Base-by-base conservation (phyloP, 345 rosid genomes). In the Hibiscus trionum region DNA sequence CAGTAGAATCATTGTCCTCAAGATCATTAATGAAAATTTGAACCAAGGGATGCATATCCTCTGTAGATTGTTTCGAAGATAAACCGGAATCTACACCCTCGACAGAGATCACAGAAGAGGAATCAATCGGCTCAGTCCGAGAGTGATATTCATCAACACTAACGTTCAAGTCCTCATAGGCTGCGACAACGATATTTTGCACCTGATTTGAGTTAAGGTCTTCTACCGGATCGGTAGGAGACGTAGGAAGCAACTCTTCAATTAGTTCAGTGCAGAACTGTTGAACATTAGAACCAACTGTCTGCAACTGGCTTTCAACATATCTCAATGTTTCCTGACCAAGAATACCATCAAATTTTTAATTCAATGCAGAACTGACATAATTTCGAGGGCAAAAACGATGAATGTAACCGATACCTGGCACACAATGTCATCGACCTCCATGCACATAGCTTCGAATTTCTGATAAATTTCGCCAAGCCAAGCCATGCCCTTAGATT, bases 391-490 rank as follows among this genome's bases (percentile, higher is more conserved):
- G 14, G n/a, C 35, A 65, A 49, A 50, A 37, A 19, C 17, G 35
- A 50, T 11, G 9, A 53, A 62, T 55, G 15, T 24, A 61, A 16
- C 29, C 15, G 17, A 57, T 77, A 84, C 87, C 85, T 76, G 59
- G 29, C 27, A 27, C 68, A 77, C 5, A 5, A 69, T 29, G 27
- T 35, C 82, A 59, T 82, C 82, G 29, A 63, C 75, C 63, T 67
- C 84, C 35, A 71, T n/a, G 44, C 62, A 78, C 58, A 76, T 57
- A 70, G 68, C 72, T 76, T 80, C 85, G 3, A 84, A 56, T 66
- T 77, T 78, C 75, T 53, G 73, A 67, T 56, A 77, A 10, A 78
- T 47, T 52, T 66, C 37, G 53, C 76, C 84, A 19, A 68, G 39
- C 81, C 80, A 82, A 58, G 81, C 15, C 24, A 71, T 66, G 16